Evolutionary conservation across 2,329 filamentous ascomycete genomes (phyloP).

Genomic region (Fusarium heterosporum): DNA sequence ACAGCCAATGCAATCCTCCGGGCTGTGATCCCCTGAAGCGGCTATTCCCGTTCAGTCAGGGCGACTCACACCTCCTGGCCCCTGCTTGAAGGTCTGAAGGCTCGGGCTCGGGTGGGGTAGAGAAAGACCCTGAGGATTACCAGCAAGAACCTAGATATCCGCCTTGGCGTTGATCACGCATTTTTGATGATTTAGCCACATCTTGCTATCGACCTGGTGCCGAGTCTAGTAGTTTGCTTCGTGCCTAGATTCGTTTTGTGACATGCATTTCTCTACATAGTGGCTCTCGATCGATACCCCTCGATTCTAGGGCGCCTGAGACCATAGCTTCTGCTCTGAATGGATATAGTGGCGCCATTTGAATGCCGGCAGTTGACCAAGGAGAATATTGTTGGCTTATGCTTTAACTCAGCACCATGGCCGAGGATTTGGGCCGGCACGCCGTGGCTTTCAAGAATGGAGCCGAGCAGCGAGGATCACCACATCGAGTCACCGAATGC

Average conservation of each 20-base stretch:
- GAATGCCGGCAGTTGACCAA: constrained; percentile 34
- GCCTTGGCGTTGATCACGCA: constrained; percentile 37
- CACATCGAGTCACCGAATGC: neutral
- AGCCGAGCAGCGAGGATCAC: constrained; percentile 4
- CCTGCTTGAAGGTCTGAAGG: constrained; percentile 37
- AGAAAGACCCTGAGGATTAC: constrained; percentile 39
- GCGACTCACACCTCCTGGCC: constrained; percentile 35
- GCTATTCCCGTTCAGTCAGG: constrained; percentile 33
- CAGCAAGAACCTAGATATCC: constrained; percentile 30
- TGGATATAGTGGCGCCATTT: constrained; percentile 23
- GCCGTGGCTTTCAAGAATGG: neutral
- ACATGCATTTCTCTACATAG: constrained; percentile 10
- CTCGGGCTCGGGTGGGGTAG: constrained; percentile 19
- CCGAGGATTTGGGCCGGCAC: neutral
- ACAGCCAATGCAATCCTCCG: constrained; percentile 16
- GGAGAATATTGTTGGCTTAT: neutral
- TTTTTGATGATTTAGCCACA: constrained; percentile 30
- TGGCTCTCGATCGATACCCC: constrained; percentile 14
- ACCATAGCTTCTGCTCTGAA: constrained; percentile 16
- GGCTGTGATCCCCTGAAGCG: neutral
- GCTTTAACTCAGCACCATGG: neutral
- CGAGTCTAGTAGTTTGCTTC: constrained; percentile 6
- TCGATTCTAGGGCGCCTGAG: constrained; percentile 30
- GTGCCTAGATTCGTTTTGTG: neutral
- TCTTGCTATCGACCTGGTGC: constrained; percentile 22